Conservation (phyloP, 2,329 filamentous ascomycete genomes). For the Botryotinia globosa region DNA sequence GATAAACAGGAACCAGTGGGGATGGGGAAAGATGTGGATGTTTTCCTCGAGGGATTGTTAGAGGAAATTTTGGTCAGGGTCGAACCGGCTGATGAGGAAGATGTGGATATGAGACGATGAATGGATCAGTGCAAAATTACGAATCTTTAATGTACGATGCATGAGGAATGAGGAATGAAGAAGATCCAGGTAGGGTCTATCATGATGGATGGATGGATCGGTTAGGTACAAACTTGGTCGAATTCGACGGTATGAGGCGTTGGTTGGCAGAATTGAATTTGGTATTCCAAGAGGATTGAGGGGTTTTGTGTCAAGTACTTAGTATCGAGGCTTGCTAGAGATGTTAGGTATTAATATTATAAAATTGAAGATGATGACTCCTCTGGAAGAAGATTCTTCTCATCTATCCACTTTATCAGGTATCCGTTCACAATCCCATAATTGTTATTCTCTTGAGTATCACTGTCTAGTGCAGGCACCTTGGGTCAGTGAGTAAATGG, state of each 20-base stretch:
- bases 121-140: constrained; percentile 11
- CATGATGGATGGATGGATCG: constrained; percentile 19
- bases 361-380: not conserved
- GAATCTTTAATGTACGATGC: constrained; percentile 11
- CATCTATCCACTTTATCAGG: not conserved
- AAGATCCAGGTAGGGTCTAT: not conserved
- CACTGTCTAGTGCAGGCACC: not conserved
- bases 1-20: constrained; percentile 85
- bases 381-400: not conserved
- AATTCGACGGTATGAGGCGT: constrained; percentile 16
- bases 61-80: constrained; percentile 93
- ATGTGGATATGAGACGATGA: constrained; percentile 31
- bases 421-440: not conserved
- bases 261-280: constrained; percentile 20
- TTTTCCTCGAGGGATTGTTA: constrained; percentile 85
- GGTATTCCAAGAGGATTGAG: constrained; percentile 5
- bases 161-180: constrained; percentile 3
- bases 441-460: not conserved
- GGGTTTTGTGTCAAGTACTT: not conserved
- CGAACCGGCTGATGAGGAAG: constrained; percentile 64
- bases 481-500: not conserved
- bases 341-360: not conserved
- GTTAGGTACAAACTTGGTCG: constrained; percentile 16
- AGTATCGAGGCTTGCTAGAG: not conserved
- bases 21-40: constrained; percentile 87